These are phyloP conservation scores for Choricystis sp. DNA, from an alignment of 139 green algal species.

Conservation along the genomic window DNA sequence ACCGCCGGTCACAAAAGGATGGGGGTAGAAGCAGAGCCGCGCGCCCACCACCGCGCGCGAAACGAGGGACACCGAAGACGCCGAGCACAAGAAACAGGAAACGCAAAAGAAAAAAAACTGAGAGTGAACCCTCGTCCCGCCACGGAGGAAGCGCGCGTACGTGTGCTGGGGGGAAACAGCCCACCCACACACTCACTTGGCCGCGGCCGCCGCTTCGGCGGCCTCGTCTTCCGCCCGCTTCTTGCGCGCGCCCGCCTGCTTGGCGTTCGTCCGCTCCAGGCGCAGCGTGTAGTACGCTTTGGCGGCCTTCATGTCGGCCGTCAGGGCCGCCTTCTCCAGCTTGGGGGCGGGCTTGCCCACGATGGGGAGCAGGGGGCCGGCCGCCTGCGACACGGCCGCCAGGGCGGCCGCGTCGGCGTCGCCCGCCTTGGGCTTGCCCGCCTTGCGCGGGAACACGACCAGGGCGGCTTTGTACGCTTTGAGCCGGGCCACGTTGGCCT, in stretches of 20 bases:
- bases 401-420: slow-evolving; percentile 63
- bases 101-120: too few species aligned
- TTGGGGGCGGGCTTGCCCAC: slow-evolving; percentile 18
- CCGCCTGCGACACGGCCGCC: slow-evolving; percentile 31
- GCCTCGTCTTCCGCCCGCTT: slow-evolving; percentile 68
- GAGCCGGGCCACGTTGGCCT: slow-evolving; percentile 83
- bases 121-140: too few species aligned
- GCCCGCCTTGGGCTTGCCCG: slow-evolving; percentile 86
- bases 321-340: slow-evolving; percentile 72
- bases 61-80: too few species aligned
- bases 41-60: too few species aligned
- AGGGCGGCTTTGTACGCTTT: slow-evolving; percentile 95
- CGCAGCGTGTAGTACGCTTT: slow-evolving; percentile 74
- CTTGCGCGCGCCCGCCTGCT: slow-evolving; percentile 58
- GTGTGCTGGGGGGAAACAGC: too few species aligned
- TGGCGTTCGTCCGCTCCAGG: slow-evolving; percentile 77
- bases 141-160: too few species aligned
- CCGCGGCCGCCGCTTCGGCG: slow-evolving; percentile 50
- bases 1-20: too few species aligned
- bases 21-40: too few species aligned
- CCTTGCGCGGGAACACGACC: slow-evolving; percentile 81
- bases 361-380: slow-evolving; percentile 51
- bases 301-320: slow-evolving; percentile 68
- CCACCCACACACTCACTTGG: slow-evolving; percentile 5
- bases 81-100: too few species aligned